These are phyloP conservation scores for Aspergillus conjunctus DNA, from an alignment of 495 filamentous ascomycete genomes.

Conservation along the genomic window DNA sequence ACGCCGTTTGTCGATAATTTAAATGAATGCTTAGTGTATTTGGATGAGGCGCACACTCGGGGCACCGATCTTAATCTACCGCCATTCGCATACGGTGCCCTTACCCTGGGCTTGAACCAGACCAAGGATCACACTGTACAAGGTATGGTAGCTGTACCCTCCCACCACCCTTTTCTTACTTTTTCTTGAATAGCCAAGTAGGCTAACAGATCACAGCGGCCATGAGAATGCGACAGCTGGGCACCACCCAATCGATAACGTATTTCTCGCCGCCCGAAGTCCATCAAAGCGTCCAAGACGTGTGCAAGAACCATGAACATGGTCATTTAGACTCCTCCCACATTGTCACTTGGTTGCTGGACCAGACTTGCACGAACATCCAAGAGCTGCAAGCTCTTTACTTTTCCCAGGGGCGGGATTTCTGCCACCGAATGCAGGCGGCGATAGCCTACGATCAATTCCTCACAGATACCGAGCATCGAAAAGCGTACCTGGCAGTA, in stretches of 20 bases:
- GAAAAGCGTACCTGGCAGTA: constrained; percentile 36
- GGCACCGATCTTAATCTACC: constrained; percentile 73
- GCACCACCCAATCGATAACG: constrained; percentile 58
- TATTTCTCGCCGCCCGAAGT: constrained; percentile 62
- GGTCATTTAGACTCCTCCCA: constrained; percentile 45
- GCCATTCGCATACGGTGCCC: constrained; percentile 56
- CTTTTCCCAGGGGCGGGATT: constrained; percentile 58
- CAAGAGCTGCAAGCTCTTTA: constrained; percentile 59
- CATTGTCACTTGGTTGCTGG: constrained; percentile 60
- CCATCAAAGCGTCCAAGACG: constrained; percentile 54
- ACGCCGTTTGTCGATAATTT: constrained; percentile 64
- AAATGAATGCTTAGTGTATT: constrained; percentile 64
- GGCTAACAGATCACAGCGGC: constrained; percentile 48
- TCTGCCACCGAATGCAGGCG: constrained; percentile 43
- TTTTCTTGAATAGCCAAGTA: not conserved
- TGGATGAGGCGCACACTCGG: constrained; percentile 76
- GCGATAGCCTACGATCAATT: constrained; percentile 32
- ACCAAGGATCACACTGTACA: constrained; percentile 75
- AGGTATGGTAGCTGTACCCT: constrained; percentile 48
- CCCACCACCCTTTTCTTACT: constrained; percentile 24
- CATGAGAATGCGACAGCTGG: constrained; percentile 65
- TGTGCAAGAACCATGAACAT: constrained; percentile 13
- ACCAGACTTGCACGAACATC: constrained; percentile 60
- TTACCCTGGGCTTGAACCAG: constrained; percentile 66
- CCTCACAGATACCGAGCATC: constrained; percentile 28